These are phyloP conservation scores for Thuja plicata DNA, from an alignment of 83 land plant species.

Conservation along the genomic window DNA sequence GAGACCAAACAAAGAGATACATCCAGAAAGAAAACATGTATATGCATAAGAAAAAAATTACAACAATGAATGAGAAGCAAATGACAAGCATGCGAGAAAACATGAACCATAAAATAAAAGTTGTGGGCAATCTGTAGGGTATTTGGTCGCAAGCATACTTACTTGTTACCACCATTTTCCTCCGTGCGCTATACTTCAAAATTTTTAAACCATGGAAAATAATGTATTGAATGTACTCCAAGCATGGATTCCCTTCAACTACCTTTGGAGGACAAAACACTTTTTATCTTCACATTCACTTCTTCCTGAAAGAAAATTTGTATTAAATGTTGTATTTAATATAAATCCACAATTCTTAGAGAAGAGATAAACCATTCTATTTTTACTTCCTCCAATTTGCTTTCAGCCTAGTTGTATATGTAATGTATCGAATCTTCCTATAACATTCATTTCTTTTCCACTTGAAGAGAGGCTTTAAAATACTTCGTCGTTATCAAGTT, in stretches of 20 bases:
- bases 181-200: slow-evolving; percentile 62
- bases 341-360: not conserved
- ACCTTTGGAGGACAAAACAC: slow-evolving; percentile 85
- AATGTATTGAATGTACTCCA: no score
- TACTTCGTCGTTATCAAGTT: no score
- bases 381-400: no score
- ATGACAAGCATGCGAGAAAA: slow-evolving; percentile 6
- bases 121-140: not conserved
- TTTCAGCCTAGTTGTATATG: no score
- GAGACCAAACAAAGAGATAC: no score
- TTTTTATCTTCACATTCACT: slow-evolving; percentile 80
- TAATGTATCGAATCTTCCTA: no score
- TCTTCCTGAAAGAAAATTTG: slow-evolving; percentile 54
- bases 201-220: slow-evolving; percentile 78
- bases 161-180: slow-evolving; percentile 79
- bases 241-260: slow-evolving; percentile 76
- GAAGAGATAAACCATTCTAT: no score
- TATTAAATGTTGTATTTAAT: not conserved
- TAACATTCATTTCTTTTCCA: no score
- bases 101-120: not conserved
- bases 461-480: no score
- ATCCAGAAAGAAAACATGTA: not conserved
- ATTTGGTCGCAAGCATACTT: not conserved
- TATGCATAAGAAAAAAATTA: slow-evolving; percentile 10
- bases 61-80: not conserved